A percentile compares a stretch with the other conserved stretches of the same genome.
These are phyloP conservation scores for Magnaporthiopsis incrustans DNA, from an alignment of 2,329 filamentous ascomycete genomes.

Conservation along the genomic window DNA sequence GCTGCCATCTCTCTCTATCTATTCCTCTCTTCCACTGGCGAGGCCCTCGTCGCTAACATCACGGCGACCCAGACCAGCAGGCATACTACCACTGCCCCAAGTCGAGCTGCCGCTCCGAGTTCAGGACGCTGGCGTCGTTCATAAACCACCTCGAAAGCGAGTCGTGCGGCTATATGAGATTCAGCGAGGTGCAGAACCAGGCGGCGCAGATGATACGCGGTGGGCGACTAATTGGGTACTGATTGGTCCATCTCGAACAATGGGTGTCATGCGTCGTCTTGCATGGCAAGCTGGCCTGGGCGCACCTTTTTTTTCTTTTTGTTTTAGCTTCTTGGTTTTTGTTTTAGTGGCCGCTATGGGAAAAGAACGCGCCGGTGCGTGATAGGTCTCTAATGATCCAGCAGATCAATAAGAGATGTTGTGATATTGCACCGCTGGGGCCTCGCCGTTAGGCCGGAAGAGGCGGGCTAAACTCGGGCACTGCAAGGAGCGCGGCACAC, in stretches of 20 bases:
- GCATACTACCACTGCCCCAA: constrained; percentile 33
- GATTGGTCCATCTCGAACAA: not conserved
- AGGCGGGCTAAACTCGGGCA: too few species aligned
- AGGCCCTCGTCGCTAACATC: constrained; percentile 6
- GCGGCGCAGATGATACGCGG: constrained; percentile 16
- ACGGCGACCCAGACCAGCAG: constrained; percentile 23
- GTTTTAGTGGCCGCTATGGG: not conserved
- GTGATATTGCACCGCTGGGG: too few species aligned
- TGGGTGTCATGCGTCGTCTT: not conserved
- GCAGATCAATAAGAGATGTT: too few species aligned
- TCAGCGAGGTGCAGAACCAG: constrained; percentile 25
- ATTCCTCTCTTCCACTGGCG: too few species aligned
- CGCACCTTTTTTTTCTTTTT: too few species aligned
- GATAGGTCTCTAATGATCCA: too few species aligned
- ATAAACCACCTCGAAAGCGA: constrained; percentile 38
- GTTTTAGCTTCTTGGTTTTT: too few species aligned
- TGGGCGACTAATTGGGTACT: constrained; percentile 8
- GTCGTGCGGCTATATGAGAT: constrained; percentile 29
- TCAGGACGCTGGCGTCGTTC: constrained; percentile 29
- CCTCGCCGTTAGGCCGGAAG: too few species aligned
- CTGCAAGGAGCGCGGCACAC: too few species aligned
- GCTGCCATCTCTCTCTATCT: not conserved
- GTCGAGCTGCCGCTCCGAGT: constrained; percentile 24
- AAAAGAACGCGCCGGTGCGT: not conserved
- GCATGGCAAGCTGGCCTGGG: too few species aligned